Evolutionary conservation across 2,329 filamentous ascomycete genomes (phyloP).

Genomic region (Hymenoscyphus linearis): DNA sequence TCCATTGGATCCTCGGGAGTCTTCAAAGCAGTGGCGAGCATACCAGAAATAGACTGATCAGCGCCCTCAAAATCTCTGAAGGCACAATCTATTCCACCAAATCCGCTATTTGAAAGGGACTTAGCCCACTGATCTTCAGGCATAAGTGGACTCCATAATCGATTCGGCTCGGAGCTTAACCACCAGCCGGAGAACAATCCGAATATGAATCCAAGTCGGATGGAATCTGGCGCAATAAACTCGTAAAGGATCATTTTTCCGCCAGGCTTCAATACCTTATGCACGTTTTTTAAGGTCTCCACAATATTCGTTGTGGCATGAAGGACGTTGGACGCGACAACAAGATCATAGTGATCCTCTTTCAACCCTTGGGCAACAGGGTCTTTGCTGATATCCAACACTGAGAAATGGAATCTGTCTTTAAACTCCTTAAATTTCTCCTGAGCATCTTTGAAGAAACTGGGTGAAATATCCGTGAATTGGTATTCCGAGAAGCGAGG

Average conservation of each 20-base stretch:
- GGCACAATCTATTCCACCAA: conserved; percentile 26
- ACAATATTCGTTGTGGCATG: conserved; percentile 21
- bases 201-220: conserved; percentile 3
- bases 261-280: conserved; percentile 24
- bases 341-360: conserved; percentile 26
- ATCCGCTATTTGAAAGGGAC: conserved; percentile 27
- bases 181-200: conserved; percentile 17
- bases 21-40: background rate
- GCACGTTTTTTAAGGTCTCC: conserved; percentile 16
- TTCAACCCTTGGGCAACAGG: conserved; percentile 33
- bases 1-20: background rate
- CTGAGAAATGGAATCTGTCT: conserved; percentile 27
- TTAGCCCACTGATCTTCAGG: conserved; percentile 22
- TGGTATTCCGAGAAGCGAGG: conserved; percentile 12
- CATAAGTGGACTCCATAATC: conserved; percentile 21
- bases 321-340: conserved; percentile 25
- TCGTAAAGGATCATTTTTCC: conserved; percentile 7
- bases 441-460: conserved; percentile 32
- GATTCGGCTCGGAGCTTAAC: conserved; percentile 3
- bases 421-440: conserved; percentile 29
- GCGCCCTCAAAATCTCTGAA: background rate
- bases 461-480: conserved; percentile 26
- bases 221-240: background rate
- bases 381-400: conserved; percentile 33
- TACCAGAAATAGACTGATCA: background rate